Evolutionary conservation across 2,329 filamentous ascomycete species (phyloP), one percentile per base, ranked within the genome.

Genomic region (Xylariaceae sp.): DNA sequence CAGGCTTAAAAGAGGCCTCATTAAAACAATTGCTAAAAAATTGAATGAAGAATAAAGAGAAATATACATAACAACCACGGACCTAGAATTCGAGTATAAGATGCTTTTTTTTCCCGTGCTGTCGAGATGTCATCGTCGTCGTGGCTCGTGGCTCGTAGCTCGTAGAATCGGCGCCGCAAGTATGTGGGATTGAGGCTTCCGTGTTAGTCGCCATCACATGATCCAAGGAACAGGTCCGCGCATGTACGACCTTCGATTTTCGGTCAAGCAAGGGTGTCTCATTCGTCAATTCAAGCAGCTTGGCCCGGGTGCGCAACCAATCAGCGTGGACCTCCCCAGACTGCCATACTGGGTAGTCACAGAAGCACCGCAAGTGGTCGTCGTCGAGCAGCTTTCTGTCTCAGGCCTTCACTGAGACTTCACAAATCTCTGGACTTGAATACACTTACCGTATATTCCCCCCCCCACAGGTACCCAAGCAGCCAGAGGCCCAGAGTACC

Each of bases 371-470:
- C 62, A 65, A 63, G 63, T 65, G 62, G 59, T 62, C 52, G 57
- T 63, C 64, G 58, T 67, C 64, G 61, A 65, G 61, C 60, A 62
- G 59, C 63, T 63, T 62, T 65, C 62, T 67, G 65, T 67, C 64
- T 67, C 63, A 63, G 61, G 59, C 65, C 65, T 63, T 66, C 64
- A 64, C 63, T 64, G 64, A 64, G 60, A 64, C 61, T 66, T 66
- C 61, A 66, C 57, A 61, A 62, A 63, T 64, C 61, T 64, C 60
- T 67, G 58, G 63, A 61, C 60, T 63, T 54, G 62, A 65, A 61
- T 60, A 61, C 61, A 65, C 64, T 67, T 66, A 65, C 65, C 65
- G 63, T 64, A 63, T 62, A 66, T 61, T 65, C 8, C 8, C 59
- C 62, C 63, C 65, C 65, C 65, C 64, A 65, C 65, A 67, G 64